Evolutionary conservation across 768 basidiomycete genomes (phyloP), one percentile per base, ranked within the genome.

Genomic region (Termitomyces sp.): DNA sequence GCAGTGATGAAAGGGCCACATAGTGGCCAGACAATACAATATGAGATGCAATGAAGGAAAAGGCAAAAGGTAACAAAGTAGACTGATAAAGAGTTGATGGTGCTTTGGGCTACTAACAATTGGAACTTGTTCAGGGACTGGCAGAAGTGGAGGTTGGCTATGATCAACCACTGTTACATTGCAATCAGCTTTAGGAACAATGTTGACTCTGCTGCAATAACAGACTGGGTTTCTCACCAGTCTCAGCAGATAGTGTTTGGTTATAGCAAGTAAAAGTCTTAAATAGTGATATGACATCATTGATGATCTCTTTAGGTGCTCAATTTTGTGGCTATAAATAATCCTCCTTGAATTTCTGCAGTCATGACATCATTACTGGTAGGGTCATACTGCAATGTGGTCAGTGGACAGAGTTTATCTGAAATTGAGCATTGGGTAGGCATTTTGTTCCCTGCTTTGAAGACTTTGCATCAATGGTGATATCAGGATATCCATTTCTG

Each of bases 251-350:
- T 88, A 57, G 87, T 86, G 0, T 90, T 87, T 62, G 82, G 83
- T 5, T 70, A 86, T 61, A 86, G 87, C 79, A 55, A 9, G 72
- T 64, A 14, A 34, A 29, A 16, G 9, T 42, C 47, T 29, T 20
- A 22, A 13, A 16, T 9, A 14, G 22, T 8, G n/a, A 24, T 20
- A 5, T 32, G 13, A 12, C 48, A 1, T 47, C 29, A 37, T 29
- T 36, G 12, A 46, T 14, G 12, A 42, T 10, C 37, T 47, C 26
- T 36, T 54, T 50, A 85, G 83, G 82, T 29, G 68, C 80, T 0
- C 65, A 86, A 86, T 2, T 86, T 83, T 57, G 81, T 87, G 2
- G 85, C 79, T 0, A 88, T 88, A 63, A 88, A 88, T 65, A 87
- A 85, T 58, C 71, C 73, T 5, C 62, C 69, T 0, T 88, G 87